phyloP scores from a whole-genome alignment of 2,329 filamentous ascomycete genomes.

The Fusarium albosuccineum region DNA sequence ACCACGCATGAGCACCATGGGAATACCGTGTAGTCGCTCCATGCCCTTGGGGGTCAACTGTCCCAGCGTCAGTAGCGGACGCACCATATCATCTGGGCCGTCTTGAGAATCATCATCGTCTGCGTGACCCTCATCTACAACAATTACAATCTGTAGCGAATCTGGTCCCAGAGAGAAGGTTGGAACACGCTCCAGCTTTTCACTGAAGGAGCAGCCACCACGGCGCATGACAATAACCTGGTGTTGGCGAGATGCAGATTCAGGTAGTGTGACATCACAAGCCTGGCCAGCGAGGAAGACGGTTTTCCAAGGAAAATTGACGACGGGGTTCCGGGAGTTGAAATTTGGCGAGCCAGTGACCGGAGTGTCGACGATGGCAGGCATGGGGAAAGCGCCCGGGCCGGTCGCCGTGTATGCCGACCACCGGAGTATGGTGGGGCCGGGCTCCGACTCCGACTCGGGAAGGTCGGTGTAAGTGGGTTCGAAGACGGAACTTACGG shows the following conservation, averaged over 20 bases:
- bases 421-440: constrained; percentile 60
- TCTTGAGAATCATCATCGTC: constrained; percentile 52
- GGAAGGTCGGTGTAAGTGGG: constrained; percentile 49
- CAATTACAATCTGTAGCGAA: constrained; percentile 82
- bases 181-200: constrained; percentile 89
- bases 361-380: constrained; percentile 71
- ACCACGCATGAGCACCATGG: constrained; percentile 86
- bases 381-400: constrained; percentile 75
- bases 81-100: constrained; percentile 50
- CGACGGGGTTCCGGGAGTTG: constrained; percentile 51
- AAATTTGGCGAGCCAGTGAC: constrained; percentile 58
- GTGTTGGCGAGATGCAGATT: constrained; percentile 67
- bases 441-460: constrained; percentile 48
- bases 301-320: constrained; percentile 74
- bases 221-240: constrained; percentile 86
- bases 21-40: constrained; percentile 77
- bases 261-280: constrained; percentile 71
- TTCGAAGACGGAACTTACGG: constrained; percentile 60
- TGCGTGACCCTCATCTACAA: constrained; percentile 70
- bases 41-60: constrained; percentile 80
- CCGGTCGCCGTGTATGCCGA: constrained; percentile 67
- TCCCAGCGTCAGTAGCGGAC: constrained; percentile 79
- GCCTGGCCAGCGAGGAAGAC: constrained; percentile 79
- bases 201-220: constrained; percentile 85
- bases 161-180: constrained; percentile 72